Base-by-base conservation (phyloP, 1,284 basidiomycete species). In the Heterobasidion occidentale region DNA sequence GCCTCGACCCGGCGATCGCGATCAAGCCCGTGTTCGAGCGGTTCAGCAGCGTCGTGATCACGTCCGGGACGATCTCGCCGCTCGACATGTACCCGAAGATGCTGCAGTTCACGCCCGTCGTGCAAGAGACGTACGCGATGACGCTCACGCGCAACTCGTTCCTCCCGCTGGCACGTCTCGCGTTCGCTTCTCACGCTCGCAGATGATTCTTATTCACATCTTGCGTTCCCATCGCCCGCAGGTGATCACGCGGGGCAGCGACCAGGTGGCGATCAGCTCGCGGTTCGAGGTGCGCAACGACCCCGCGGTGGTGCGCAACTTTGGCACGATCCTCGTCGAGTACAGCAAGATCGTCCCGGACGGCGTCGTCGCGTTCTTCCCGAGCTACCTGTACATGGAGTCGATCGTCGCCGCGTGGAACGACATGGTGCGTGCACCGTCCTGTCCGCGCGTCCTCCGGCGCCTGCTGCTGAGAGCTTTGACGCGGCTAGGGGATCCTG, bases 21-120 rank as follows among this genome's bases (percentile, higher is more conserved):
- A 99, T 99, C 65, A 93, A 94, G 62, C 97, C 97, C 0, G 92
- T 99, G 27, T 98, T 99, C 69, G 97, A 99, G 68, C 88, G 95
- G 48, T 99, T 99, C 71, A 95, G 92, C 69, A 95, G 91, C 61
- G 97, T 99, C 48, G 94, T 99, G 64, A 99, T 99, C 71, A 99
- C 97, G 0, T 98, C 94, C 12, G 97, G 97, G 64, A 99, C 97
- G 36, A 95, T 99, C 64, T 98, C 94, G 7, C 97, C 97, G 6
- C 75, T 99, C 56, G 97, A 99, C 74, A 99, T 99, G 97, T 97
- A 99, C 71, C 97, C 97, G 20, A 99, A 99, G 74, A 99, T 99
- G 90, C 80, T 99, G 47, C 93, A 96, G 65, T 99, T 99, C 70
- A 94, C 94, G 36, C 95, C 97, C 2, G 94, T 97, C 20, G 92